Base-by-base conservation (phyloP, 2,329 filamentous ascomycete species). In the Talaromyces sp. region DNA sequence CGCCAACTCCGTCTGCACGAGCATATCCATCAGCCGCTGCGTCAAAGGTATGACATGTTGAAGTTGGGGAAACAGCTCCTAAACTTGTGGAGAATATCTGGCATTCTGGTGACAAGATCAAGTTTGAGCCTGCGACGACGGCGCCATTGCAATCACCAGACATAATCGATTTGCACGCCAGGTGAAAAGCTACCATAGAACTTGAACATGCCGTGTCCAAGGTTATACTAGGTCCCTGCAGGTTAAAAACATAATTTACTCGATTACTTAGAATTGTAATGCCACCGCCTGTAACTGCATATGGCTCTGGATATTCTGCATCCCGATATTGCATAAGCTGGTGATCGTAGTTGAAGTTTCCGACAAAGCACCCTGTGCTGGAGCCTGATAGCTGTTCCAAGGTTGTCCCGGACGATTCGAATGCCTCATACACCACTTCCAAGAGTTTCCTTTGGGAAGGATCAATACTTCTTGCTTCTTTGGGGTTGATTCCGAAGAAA, bases 31-130 rank as follows among this genome's bases (percentile, higher is more conserved):
- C 67, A 0, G 77, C 81, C 0, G 61, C 63, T 0, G 62, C 65
- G 63, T 77, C 74, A 69, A 73, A 80, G 69, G 75, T 80, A 53
- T 76, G 77, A 11, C 78, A 83, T 36, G 77, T 73, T 1, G 81
- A 81, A 0, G 77, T 76, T 25, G 81, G 77, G 0, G 80, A 81
- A 15, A 84, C 76, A 43, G 82, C 67, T 64, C 77, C 53, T 2
- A 7, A 43, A 19, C 4, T 43, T 43, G 3, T 40, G 2, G 37
- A 2, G 5, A 28, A 28, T 28, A 28, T 3, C 25, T 10, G 39
- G 9, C 2, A 19, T 19, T 21, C 21, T 9, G n/a, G 21, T 9
- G 11, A 13, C n/a, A 21, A n/a, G 39, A 40, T 40, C 11, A 15
- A n/a, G 19, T 40, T 40, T 6, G 37, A 13, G 5, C 17, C 17